Conservation (phyloP, 345 rosid species). For the Theobroma cacao region DNA sequence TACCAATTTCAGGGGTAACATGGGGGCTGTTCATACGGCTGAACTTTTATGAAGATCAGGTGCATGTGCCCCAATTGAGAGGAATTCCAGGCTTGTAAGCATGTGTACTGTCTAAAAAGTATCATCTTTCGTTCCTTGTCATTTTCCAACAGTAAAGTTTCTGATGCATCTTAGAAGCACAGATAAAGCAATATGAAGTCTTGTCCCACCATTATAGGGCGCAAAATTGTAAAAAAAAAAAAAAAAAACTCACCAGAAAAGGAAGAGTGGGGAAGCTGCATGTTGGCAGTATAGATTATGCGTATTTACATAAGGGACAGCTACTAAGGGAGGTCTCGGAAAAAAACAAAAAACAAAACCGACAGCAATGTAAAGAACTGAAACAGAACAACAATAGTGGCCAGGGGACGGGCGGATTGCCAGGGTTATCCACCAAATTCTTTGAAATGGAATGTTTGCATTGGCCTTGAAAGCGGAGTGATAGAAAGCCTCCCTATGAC, state of each 20-base stretch:
- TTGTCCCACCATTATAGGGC: neutral
- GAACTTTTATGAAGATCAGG: slow-evolving; percentile 6
- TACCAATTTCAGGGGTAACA: neutral
- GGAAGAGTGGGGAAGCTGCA: neutral
- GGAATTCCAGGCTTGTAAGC: neutral
- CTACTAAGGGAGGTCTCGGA: too few relatives aligned
- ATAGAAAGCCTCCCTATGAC: neutral
- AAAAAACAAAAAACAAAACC: too few relatives aligned
- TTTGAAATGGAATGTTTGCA: neutral
- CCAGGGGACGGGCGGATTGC: too few relatives aligned
- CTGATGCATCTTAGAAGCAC: neutral
- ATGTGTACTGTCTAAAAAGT: slow-evolving; percentile 9
- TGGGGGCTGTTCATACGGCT: neutral
- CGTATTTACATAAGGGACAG: too few relatives aligned
- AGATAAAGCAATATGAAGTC: neutral
- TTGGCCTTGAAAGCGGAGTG: neutral
- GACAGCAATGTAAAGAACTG: too few relatives aligned
- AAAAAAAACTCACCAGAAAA: neutral
- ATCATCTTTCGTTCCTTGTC: neutral
- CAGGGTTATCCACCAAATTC: too few relatives aligned
- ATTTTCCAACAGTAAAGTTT: neutral
- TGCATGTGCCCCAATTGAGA: neutral
- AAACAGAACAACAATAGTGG: too few relatives aligned
- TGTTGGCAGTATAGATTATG: neutral
- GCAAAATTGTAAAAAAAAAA: neutral